Conservation (phyloP, 2,329 filamentous ascomycete genomes). For the Arthroderma sp. region DNA sequence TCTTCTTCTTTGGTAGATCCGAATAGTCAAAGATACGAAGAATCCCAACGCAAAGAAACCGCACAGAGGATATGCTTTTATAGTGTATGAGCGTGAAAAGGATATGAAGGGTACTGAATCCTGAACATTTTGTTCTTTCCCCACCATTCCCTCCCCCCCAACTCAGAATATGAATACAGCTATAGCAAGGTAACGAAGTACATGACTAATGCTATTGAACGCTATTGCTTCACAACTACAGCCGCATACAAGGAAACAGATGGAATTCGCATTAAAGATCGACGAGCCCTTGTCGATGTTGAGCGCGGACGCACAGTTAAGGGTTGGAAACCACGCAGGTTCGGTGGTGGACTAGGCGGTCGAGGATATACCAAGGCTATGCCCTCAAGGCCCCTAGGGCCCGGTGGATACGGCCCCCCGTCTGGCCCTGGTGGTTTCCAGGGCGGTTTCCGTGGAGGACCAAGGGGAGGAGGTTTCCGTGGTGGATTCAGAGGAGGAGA, state of each 20-base stretch:
- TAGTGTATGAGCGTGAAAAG: slow-evolving; percentile 92
- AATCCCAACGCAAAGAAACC: slow-evolving; percentile 69
- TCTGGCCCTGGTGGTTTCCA: slow-evolving; percentile 45
- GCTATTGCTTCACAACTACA: slow-evolving; percentile 40
- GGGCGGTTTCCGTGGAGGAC: slow-evolving; percentile 39
- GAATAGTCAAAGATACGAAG: slow-evolving; percentile 69
- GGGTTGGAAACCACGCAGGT: slow-evolving; percentile 82
- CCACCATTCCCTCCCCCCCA: slow-evolving; percentile 18
- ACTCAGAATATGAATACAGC: background rate
- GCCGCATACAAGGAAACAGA: slow-evolving; percentile 84
- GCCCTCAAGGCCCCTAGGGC: slow-evolving; percentile 57
- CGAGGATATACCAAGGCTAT: slow-evolving; percentile 81
- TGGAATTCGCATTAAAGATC: slow-evolving; percentile 83
- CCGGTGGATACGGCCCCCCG: slow-evolving; percentile 45
- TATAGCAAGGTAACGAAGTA: slow-evolving; percentile 18
- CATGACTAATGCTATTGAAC: slow-evolving; percentile 27
- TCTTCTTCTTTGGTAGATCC: slow-evolving; percentile 50
- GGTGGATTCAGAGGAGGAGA: slow-evolving; percentile 45
- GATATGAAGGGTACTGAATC: slow-evolving; percentile 86
- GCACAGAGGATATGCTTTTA: slow-evolving; percentile 86
- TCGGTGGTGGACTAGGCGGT: slow-evolving; percentile 84
- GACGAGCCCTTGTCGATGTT: slow-evolving; percentile 86
- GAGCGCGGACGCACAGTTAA: slow-evolving; percentile 90
- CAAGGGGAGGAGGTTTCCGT: slow-evolving; percentile 38
- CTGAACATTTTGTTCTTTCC: slow-evolving; percentile 25